Evolutionary conservation across 2,329 filamentous ascomycete genomes (phyloP), one percentile per base, ranked within the genome.

Genomic region (Arthrobotrys conoides): DNA sequence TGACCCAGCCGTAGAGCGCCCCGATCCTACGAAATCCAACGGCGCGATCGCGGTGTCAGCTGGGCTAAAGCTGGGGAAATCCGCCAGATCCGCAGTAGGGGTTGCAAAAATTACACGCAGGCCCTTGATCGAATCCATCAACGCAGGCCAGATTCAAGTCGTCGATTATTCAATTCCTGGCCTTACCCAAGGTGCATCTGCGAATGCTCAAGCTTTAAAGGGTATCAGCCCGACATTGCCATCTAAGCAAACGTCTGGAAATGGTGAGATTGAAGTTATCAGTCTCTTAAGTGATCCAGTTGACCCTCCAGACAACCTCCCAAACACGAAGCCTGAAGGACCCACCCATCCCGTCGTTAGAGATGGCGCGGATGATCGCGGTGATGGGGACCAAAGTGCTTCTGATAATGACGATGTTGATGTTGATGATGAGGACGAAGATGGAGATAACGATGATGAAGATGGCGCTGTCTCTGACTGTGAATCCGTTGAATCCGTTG

Each of bases 1-100:
- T 48, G 46, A 63, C 12, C 20, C 24, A 4, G 14, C 53, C n/a
- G 38, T 46, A 20, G 44, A 57, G n/a, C 36, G 2, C 2, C 22
- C 44, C 1, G 73, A 72, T 27, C 6, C 48, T 6, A 33, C 64
- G 20, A 78, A 69, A 36, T 59, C 75, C 12, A 78, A 69, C 48
- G 75, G 75, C 22, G 75, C 75, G 36, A 72, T 78, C 38, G 68
- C 75, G 27, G 75, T 78, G 24, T 69, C 61, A 16, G 67, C 75
- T 30, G 68, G 75, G 20, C 46, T 78, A 33, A 78, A 72, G 38
- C 75, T 78, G 24, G 75, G 75, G 12, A 78, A 78, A 59, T 44
- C 73, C n/a, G 73, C 51, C 16, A 71, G 44, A 55, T 18, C 61
- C 6, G 30, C 36, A 33, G 9, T 69, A 14, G 68, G 67, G 6